Evolutionary conservation across 1,284 basidiomycete species (phyloP), one percentile per base, ranked within the genome.

Genomic region (Bondarzewia mesenterica): DNA sequence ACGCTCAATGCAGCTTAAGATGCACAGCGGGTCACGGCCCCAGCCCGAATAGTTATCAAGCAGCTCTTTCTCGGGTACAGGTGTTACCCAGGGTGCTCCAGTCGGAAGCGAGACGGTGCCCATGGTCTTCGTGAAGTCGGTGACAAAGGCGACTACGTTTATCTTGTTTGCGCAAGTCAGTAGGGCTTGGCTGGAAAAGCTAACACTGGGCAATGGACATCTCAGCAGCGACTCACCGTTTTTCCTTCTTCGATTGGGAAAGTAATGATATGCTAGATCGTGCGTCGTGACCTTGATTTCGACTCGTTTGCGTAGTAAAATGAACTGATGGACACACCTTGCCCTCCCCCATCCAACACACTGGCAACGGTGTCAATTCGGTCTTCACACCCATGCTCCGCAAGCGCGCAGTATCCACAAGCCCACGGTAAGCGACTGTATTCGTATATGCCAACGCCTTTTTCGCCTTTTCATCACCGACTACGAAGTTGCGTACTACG

Each of bases 231-330:
- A 46, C 66, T 42, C 48, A 77, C 75, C 16, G 69, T 59, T 47
- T 62, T 59, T 14, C 65, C 62, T 5, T 63, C 63, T 55, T 72
- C 66, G 50, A 84, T 76, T 1, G 78, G 75, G 57, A 77, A 80
- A 3, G 72, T 70, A 44, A 81, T 73, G 26, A 81, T 61, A 58
- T 83, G 80, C 75, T 81, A 51, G 41, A 45, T n/a, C n/a, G n/a
- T n/a, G n/a, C n/a, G n/a, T n/a, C n/a, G n/a, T n/a, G n/a, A n/a
- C n/a, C n/a, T n/a, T n/a, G n/a, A n/a, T n/a, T n/a, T n/a, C n/a
- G n/a, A n/a, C n/a, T n/a, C n/a, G n/a, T n/a, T n/a, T n/a, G n/a
- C n/a, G n/a, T n/a, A n/a, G n/a, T n/a, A 32, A 7, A 32, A 32
- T 10, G 29, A 32, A 4, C 10, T 32, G 38, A 22, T 18, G 16